Evolutionary conservation across 257 asterid species (phyloP).

Genomic region (Mentha longifolia): DNA sequence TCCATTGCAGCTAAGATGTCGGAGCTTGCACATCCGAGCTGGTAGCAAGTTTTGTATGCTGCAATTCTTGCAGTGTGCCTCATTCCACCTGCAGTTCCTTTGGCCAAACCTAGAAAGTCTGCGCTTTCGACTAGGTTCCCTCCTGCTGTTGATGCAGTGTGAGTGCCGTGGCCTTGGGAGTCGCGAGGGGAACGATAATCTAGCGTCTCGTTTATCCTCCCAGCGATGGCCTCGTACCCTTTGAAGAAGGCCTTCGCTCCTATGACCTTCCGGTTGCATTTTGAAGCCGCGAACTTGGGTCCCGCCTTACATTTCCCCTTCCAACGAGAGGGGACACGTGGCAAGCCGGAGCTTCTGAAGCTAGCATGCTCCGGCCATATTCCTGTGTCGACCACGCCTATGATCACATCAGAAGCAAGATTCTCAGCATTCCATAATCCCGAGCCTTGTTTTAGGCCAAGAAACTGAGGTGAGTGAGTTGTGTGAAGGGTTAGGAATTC

Average conservation of each 20-base stretch:
- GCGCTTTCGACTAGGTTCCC: conserved; percentile 61
- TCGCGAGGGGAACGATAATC: conserved; percentile 73
- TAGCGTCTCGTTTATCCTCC: conserved; percentile 52
- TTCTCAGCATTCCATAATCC: conserved; percentile 61
- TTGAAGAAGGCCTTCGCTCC: conserved; percentile 66
- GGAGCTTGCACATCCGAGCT: conserved; percentile 57
- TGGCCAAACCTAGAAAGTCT: conserved; percentile 53
- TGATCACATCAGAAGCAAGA: conserved; percentile 67
- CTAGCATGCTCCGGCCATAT: conserved; percentile 83
- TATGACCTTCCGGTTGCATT: conserved; percentile 65
- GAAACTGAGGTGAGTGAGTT: conserved; percentile 72
- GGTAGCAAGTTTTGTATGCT: conserved; percentile 69
- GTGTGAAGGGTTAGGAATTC: conserved; percentile 64
- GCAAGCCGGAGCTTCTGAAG: conserved; percentile 46
- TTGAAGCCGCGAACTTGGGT: conserved; percentile 44
- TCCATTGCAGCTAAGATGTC: conserved; percentile 77
- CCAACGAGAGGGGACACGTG: conserved; percentile 58
- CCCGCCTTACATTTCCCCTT: conserved; percentile 67
- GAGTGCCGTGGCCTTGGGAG: conserved; percentile 76
- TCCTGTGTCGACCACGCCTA: conserved; percentile 72
- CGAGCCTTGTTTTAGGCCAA: conserved; percentile 57
- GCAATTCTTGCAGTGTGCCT: conserved; percentile 66
- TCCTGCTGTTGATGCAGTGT: conserved; percentile 73
- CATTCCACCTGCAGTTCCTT: conserved; percentile 71
- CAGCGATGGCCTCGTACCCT: conserved; percentile 62